phyloP scores from a whole-genome alignment of 2,329 filamentous ascomycete genomes.

The Didymella glomerata region DNA sequence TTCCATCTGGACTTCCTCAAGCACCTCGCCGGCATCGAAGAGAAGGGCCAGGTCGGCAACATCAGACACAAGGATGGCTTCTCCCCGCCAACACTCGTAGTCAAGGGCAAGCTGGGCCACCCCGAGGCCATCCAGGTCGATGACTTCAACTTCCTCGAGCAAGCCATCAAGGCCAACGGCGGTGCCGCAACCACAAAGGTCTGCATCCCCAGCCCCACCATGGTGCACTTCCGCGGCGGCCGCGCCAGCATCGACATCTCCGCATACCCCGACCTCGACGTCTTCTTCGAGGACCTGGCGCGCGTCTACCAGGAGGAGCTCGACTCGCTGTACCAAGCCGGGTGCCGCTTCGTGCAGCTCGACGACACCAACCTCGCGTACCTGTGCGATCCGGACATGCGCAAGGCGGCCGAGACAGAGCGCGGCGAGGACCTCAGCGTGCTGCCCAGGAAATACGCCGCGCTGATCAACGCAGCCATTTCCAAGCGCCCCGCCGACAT shows the following conservation, averaged over 20 bases:
- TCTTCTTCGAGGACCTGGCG: constrained; percentile 65
- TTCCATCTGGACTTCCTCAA: constrained; percentile 68
- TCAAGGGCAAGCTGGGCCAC: constrained; percentile 63
- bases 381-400: constrained; percentile 66
- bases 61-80: constrained; percentile 55
- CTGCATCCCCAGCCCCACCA: constrained; percentile 66
- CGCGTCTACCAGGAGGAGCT: constrained; percentile 65
- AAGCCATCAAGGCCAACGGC: constrained; percentile 53
- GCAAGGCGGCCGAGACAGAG: constrained; percentile 58
- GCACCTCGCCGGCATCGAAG: constrained; percentile 63
- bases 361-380: constrained; percentile 69
- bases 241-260: constrained; percentile 62
- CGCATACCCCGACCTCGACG: constrained; percentile 64
- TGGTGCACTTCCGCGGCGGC: constrained; percentile 67
- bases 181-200: constrained; percentile 60
- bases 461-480: constrained; percentile 64
- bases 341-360: constrained; percentile 65
- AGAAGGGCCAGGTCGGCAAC: constrained; percentile 59
- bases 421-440: constrained; percentile 61
- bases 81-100: constrained; percentile 63
- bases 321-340: constrained; percentile 61
- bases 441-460: constrained; percentile 62
- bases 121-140: constrained; percentile 64
- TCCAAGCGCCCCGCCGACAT: constrained; percentile 62
- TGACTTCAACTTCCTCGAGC: constrained; percentile 64